Base-by-base conservation (phyloP, 306 rosid species). In the Fragaria ananassa region DNA sequence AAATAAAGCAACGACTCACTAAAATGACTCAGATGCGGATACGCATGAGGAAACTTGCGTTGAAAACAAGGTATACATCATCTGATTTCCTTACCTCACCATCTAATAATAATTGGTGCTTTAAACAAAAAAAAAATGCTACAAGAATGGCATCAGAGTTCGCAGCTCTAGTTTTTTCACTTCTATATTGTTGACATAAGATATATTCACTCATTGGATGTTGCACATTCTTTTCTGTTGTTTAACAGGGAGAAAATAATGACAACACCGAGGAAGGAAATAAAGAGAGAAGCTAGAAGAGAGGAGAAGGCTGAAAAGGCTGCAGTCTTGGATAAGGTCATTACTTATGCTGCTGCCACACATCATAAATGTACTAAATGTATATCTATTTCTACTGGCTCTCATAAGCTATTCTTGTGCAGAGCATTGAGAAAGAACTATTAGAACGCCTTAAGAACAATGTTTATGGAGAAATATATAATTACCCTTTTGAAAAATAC, bases 21-120 rank as follows among this genome's bases (percentile, higher is more conserved):
- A 95, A 95, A 84, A 92, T 95, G 97, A 95, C 97, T 76, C 97
- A 92, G 73, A 89, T 90, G 97, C 81, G 96, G 78, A 95, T 95
- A 80, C 96, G 97, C 8, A 90, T 92, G 97, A 92, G 97, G 85
- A 92, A 89, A 82, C 96, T 95, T 89, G 89, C 89, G 74, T 71
- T 92, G 83, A 95, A 92, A 83, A 92, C 97, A 74, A 89, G 97
- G 97, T 92, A 78, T 51, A 11, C 1, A 70, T 46, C 25, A 23
- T 70, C 76, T 77, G 18, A 31, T 73, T 60, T 61, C 31, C 45
- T 15, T 17, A 60, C 34, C 42, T 10, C 35, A 51, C 34, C 10
- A 15, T 71, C 19, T 31, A 11, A 11, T 49, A 31, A 19, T 35
- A 15, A 31, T 64, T 34, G 19, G 10, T 31, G 29, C 37, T 27